Conservation (phyloP, 2,329 filamentous ascomycete genomes). For the Chaetomium olivaceum region DNA sequence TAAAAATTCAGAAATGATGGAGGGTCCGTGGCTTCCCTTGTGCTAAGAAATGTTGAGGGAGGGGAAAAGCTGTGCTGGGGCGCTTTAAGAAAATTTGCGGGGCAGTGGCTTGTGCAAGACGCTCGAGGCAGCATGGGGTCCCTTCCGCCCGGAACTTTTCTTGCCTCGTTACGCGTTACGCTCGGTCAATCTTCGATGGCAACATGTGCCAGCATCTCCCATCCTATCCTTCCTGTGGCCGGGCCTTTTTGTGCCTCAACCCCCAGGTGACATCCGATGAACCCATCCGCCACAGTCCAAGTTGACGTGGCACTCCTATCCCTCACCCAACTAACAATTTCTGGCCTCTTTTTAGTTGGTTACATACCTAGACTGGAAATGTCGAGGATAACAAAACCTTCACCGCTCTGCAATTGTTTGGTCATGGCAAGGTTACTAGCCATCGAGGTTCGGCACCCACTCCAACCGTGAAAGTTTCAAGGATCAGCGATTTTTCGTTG, state of each 20-base stretch:
- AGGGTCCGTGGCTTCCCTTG: constrained; percentile 23
- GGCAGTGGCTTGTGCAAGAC: constrained; percentile 26
- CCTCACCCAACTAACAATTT: neutral
- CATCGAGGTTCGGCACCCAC: constrained; percentile 23
- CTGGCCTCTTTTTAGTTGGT: neutral
- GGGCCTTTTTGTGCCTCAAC: neutral
- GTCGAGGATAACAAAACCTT: constrained; percentile 1
- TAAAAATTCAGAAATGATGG: constrained; percentile 20
- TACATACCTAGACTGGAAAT: neutral
- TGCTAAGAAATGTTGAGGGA: constrained; percentile 33
- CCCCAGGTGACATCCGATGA: neutral
- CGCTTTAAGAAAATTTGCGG: constrained; percentile 31
- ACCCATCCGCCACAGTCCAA: neutral
- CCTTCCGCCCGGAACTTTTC: constrained; percentile 14
- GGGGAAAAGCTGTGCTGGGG: constrained; percentile 28
- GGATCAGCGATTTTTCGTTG: constrained; percentile 25
- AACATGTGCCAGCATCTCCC: neutral
- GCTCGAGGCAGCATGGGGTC: constrained; percentile 18
- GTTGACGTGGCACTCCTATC: constrained; percentile 8
- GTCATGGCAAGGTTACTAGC: constrained; percentile 8
- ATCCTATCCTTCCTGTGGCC: neutral
- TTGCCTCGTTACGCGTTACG: neutral
- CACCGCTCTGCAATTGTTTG: constrained; percentile 23
- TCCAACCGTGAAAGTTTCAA: constrained; percentile 21
- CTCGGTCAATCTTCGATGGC: constrained; percentile 7